A percentile compares a stretch with the other conserved stretches of the same genome.
Conservation (phyloP, 495 filamentous ascomycete species). For the Sporormia fimetaria region DNA sequence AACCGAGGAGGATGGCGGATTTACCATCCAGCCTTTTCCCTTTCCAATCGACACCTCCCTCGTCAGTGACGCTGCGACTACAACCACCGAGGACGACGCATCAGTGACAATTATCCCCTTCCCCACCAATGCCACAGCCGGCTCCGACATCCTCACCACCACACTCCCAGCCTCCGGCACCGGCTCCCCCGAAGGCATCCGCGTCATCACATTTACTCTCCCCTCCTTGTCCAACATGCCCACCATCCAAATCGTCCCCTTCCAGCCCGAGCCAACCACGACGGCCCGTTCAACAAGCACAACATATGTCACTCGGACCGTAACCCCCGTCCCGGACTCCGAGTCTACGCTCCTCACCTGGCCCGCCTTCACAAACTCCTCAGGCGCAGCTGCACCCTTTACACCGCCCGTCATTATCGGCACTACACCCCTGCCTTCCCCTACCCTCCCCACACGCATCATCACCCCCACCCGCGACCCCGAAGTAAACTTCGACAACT, state of each 20-base stretch:
- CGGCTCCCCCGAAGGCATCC: too few species aligned
- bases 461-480: not conserved
- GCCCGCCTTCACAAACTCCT: not conserved
- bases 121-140: too few species aligned
- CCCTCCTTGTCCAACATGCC: not conserved
- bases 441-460: not conserved
- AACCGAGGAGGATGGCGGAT: not conserved
- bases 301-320: not conserved
- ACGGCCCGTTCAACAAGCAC: not conserved
- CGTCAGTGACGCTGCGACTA: too few species aligned
- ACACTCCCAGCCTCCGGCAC: too few species aligned
- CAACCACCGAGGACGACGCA: too few species aligned
- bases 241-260: not conserved
- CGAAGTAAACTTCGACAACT: not conserved
- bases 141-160: too few species aligned
- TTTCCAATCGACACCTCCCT: too few species aligned
- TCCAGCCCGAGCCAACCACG: not conserved
- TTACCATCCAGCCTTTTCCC: not conserved
- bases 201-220: too few species aligned
- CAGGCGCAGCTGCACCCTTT: not conserved
- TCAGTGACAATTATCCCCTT: too few species aligned
- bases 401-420: not conserved
- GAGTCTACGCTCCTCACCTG: not conserved
- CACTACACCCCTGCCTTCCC: not conserved
- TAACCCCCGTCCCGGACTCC: not conserved